Percentiles rank a stretch among this genome's conserved stretches.
Conservation (phyloP, 176 grass and related monocot genomes). For the Paspalum notatum region DNA sequence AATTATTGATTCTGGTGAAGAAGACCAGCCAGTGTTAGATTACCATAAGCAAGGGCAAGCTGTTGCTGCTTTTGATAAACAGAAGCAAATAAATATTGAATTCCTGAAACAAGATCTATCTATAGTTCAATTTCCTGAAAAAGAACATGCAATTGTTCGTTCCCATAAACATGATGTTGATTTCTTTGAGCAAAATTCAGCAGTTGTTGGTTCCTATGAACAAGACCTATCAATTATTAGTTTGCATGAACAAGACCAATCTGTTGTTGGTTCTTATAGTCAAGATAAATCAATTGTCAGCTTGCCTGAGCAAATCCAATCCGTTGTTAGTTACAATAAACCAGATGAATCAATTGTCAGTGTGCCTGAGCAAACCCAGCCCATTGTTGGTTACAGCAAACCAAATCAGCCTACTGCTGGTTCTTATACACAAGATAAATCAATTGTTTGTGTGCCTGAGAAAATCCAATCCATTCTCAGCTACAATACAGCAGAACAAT, state of each 20-base stretch:
- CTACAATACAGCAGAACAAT: slow-evolving; percentile 16
- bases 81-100: background rate
- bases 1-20: background rate
- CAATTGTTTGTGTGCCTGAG: slow-evolving; percentile 18
- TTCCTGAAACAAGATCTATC: slow-evolving; percentile 22
- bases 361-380: slow-evolving; percentile 17
- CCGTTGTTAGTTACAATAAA: slow-evolving; percentile 31
- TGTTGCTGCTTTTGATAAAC: slow-evolving; percentile 10
- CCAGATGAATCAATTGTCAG: slow-evolving; percentile 23
- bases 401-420: slow-evolving; percentile 16
- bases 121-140: background rate
- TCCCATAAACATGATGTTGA: background rate
- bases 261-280: slow-evolving; percentile 8
- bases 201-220: background rate
- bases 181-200: background rate
- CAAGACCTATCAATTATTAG: slow-evolving; percentile 5
- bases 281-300: slow-evolving; percentile 18
- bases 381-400: slow-evolving; percentile 30
- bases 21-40: background rate
- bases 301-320: background rate
- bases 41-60: slow-evolving; percentile 9
- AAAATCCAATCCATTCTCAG: slow-evolving; percentile 17
- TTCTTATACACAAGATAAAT: background rate
- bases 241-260: background rate
- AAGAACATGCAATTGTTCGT: background rate